Percentiles rank a stretch among this genome's conserved stretches.
phyloP scores from a whole-genome alignment of 2,329 filamentous ascomycete species.

The Daldinia sp. region DNA sequence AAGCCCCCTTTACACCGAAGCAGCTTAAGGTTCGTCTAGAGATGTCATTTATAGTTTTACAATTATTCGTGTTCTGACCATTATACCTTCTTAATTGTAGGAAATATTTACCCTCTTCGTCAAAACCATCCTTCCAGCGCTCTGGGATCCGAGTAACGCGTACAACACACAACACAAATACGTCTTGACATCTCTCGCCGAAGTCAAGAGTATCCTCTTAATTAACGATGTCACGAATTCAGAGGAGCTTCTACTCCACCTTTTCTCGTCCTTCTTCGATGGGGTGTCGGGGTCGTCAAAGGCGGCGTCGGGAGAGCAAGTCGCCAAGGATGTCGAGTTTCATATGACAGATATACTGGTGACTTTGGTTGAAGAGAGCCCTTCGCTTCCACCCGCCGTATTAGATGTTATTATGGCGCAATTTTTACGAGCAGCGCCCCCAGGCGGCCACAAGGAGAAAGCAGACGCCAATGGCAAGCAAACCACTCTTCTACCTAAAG shows the following conservation, averaged over 20 bases:
- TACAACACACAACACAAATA: slow-evolving; percentile 96
- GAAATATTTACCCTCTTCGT: slow-evolving; percentile 95
- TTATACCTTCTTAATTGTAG: slow-evolving; percentile 59
- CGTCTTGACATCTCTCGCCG: slow-evolving; percentile 86
- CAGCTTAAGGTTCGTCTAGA: slow-evolving; percentile 81
- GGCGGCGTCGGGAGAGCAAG: slow-evolving; percentile 79
- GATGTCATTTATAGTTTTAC: slow-evolving; percentile 2
- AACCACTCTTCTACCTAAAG: slow-evolving; percentile 84
- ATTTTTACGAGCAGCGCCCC: slow-evolving; percentile 88
- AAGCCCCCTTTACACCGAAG: slow-evolving; percentile 90
- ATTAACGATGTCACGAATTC: slow-evolving; percentile 88
- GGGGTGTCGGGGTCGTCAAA: slow-evolving; percentile 84
- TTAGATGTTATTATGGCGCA: slow-evolving; percentile 96
- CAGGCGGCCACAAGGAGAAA: slow-evolving; percentile 70
- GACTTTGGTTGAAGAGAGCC: slow-evolving; percentile 87
- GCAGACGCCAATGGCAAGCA: slow-evolving; percentile 77
- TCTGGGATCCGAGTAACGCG: slow-evolving; percentile 86
- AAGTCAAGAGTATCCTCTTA: slow-evolving; percentile 94
- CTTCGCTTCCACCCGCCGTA: slow-evolving; percentile 80
- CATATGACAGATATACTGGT: slow-evolving; percentile 89
- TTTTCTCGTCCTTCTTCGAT: slow-evolving; percentile 93
- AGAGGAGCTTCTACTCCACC: slow-evolving; percentile 80
- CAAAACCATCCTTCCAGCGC: slow-evolving; percentile 82
- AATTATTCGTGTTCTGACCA: slow-evolving; percentile 40
- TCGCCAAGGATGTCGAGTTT: slow-evolving; percentile 93